Evolutionary conservation across 176 grass and related monocot genomes (phyloP), one percentile per base, ranked within the genome.

Genomic region (Dendrocalamus sinicus): DNA sequence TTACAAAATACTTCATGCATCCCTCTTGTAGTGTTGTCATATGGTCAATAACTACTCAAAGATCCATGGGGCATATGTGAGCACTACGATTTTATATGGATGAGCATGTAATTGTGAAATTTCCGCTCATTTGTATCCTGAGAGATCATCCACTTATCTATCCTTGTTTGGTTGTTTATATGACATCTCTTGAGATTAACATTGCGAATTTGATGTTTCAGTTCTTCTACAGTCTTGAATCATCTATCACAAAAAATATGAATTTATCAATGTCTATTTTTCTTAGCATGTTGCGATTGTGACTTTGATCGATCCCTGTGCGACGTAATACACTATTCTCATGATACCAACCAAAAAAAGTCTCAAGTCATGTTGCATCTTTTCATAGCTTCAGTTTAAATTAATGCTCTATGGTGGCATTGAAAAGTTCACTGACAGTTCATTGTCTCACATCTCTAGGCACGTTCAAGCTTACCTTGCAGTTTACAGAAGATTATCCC

Each of bases 401-500:
- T 48, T 83, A 73, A 28, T 75, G 57, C 24, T 79, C 40, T 61
- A 24, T 72, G 11, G 32, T 43, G 32, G 15, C 59, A 54, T 19
- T 76, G 9, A n/a, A 55, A 72, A 72, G 58, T 79, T 87, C 30
- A 55, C 58, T 89, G 7, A 93, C 24, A 57, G 7, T 69, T 79
- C 5, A 76, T 45, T 67, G 1, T 83, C 26, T 83, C 3, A 22
- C 60, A 75, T 78, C 15, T 84, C 15, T 86, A 99, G 96, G 96
- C 70, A 99, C 96, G 75, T 99, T 99, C 87, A 99, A 99, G 90
- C 85, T 99, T 85, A 92, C 90, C 24, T 71, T 99, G 82, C 92
- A 96, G 85, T 96, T 99, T 81, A 86, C 88, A 64, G 96, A 99
- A 87, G 96, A 99, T 88, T 99, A 99, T 77, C 96, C 96, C 2